Base-by-base conservation (phyloP, 73 alveolate genomes). In the Paramecium pentaurelia region DNA sequence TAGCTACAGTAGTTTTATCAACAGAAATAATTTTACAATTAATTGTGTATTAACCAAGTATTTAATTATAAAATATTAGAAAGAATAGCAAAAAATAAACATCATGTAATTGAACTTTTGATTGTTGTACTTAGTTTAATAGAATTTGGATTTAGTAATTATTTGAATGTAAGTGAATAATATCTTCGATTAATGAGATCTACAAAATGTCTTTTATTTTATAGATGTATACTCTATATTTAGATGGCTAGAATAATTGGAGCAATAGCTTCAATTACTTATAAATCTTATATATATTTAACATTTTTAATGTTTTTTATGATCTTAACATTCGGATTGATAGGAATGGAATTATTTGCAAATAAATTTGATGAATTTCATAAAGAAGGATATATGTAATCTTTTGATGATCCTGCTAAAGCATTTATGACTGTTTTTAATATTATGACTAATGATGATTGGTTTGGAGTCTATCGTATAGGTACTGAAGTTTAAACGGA, bases 371-470 rank as follows among this genome's bases (percentile, higher is more conserved):
- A 75, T 36, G 58, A 30, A 0, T 38, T 18, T 75, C 60, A 75
- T 16, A 42, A 36, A 3, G 2, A 42, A 18, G 88, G 88, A 38
- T 75, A 75, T 18, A 14, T 38, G 60, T 38, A 36, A 30, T 38
- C 68, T 42, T 75, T 36, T 75, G 88, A 75, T 75, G 88, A 75
- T 75, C 88, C 88, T 37, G 60, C 60, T 1, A 34, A 75, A 14
- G 88, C 59, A 42, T 75, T 75, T 42, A 75, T 75, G 88, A 75
- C 88, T 12, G 60, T 75, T 0, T 75, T 75, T 42, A 75, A 75
- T 75, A 75, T 75, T 16, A 75, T 75, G 88, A 36, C 60, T 4
- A 75, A 75, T 75, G 88, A 75, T 75, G 88, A 75, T 75, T 75
- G 88, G 88, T 75, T 38, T 75, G 88, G 88, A 12, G 88, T 75